These are phyloP conservation scores for Xerophyta viscosa DNA, from an alignment of 106 monocot genomes.

Conservation along the genomic window DNA sequence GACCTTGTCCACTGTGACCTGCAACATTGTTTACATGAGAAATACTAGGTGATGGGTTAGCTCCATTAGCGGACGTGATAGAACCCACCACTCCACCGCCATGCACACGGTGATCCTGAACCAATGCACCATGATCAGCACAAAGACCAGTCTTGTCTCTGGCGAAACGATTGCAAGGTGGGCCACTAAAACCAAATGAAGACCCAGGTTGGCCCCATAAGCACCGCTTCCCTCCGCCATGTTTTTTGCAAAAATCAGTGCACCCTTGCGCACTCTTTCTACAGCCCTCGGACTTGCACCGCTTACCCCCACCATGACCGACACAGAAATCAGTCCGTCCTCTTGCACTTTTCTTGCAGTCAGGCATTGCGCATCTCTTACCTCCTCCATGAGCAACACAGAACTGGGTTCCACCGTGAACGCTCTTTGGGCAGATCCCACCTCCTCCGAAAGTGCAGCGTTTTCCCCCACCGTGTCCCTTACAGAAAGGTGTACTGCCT, in stretches of 20 bases:
- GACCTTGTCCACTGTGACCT: background rate
- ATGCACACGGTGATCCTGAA: conserved; percentile 48
- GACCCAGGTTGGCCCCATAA: conserved; percentile 21
- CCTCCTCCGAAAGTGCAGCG: conserved; percentile 41
- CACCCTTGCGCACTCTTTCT: conserved; percentile 41
- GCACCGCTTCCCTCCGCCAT: conserved; percentile 35
- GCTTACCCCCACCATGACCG: conserved; percentile 35
- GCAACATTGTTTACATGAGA: conserved; percentile 13
- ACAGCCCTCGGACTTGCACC: conserved; percentile 28
- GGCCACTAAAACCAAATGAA: conserved; percentile 7
- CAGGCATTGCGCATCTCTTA: conserved; percentile 29
- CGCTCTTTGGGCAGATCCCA: conserved; percentile 41
- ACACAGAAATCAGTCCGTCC: conserved; percentile 34
- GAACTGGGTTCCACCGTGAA: conserved; percentile 61
- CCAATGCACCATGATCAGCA: conserved; percentile 31
- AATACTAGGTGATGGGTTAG: background rate
- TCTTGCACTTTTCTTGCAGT: conserved; percentile 30
- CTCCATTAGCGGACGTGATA: background rate
- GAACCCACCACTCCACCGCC: conserved; percentile 30
- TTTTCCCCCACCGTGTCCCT: conserved; percentile 69
- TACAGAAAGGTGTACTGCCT: conserved; percentile 58
- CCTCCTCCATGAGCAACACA: conserved; percentile 61
- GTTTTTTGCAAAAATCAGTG: conserved; percentile 40
- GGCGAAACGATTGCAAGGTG: conserved; percentile 52
- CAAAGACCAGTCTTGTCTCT: conserved; percentile 48